Base-by-base conservation (phyloP, 495 filamentous ascomycete species). In the Echria macrotheca region DNA sequence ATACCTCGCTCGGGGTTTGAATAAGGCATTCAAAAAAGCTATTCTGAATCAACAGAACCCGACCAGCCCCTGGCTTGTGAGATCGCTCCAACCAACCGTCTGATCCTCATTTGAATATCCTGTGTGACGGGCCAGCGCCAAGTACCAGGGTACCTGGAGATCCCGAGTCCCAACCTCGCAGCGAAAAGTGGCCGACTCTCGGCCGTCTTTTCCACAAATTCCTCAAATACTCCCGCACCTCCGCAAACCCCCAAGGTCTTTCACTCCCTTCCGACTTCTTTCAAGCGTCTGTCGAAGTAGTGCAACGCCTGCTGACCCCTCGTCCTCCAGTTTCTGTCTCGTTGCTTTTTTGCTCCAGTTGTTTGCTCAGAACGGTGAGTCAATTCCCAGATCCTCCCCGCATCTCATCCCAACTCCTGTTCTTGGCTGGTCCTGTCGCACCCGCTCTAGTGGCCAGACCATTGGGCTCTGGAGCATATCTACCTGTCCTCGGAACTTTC, bases 221-320 rank as follows among this genome's bases (percentile, higher is more conserved):
- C 57, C 62, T 65, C 62, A 65, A 65, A 65, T 65, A 63, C 62
- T 60, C 53, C 50, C 53, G 25, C 53, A 19, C 28, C 12, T 28
- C 46, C n/a, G n/a, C n/a, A n/a, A n/a, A n/a, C n/a, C 57, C 53
- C 60, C 52, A 49, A 44, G 21, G 31, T 32, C 49, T 38, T 31
- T 37, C 52, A 44, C 49, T 35, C 44, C 47, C 52, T 49, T 44
- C 52, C 54, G 37, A 41, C 53, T 65, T 58, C 52, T 47, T 59
- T 52, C 55, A 55, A 53, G 57, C 60, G 42, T 53, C 39, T 26
- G n/a, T 53, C 24, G 23, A 41, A 40, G 26, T 33, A 47, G 42
- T 41, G 45, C 55, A 50, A 41, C 42, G 19, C 36, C 23, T 24
- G 23, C 22, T 18, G 28, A n/a, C 44, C 23, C 24, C 21, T 39